phyloP scores from a whole-genome alignment of 2,329 filamentous ascomycete genomes.

The Hortaea werneckii region DNA sequence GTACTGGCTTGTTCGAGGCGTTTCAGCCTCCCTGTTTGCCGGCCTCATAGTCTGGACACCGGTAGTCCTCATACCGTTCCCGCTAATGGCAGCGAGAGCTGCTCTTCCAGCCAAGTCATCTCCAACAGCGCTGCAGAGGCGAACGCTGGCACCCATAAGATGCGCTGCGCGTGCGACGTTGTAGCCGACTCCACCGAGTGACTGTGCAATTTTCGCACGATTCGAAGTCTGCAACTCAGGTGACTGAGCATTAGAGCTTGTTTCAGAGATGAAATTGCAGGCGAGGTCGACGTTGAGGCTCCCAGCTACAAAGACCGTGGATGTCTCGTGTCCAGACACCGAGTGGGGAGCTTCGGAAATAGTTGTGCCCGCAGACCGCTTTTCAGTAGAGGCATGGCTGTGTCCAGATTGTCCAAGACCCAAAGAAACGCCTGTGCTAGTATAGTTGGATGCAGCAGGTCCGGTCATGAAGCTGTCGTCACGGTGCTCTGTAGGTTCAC shows the following conservation, averaged over 20 bases:
- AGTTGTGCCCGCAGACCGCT: neutral
- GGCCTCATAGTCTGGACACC: constrained; percentile 44
- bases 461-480: constrained; percentile 4
- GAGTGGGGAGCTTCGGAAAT: neutral
- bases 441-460: constrained; percentile 8
- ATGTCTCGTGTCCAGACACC: constrained; percentile 8
- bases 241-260: constrained; percentile 27
- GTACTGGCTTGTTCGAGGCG: constrained; percentile 74
- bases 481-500: neutral
- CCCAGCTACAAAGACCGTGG: constrained; percentile 78
- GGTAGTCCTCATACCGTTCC: constrained; percentile 53
- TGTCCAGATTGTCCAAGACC: constrained; percentile 6
- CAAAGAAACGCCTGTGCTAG: constrained; percentile 14
- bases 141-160: constrained; percentile 54
- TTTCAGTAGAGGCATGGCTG: too few species aligned
- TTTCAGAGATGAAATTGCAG: constrained; percentile 59
- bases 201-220: constrained; percentile 67
- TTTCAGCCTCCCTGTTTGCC: constrained; percentile 13
- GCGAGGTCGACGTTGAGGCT: constrained; percentile 79
- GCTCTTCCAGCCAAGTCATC: constrained; percentile 69
- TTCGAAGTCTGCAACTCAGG: constrained; percentile 71
- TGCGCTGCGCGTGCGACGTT: constrained; percentile 84
- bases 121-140: constrained; percentile 70
- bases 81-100: constrained; percentile 55
- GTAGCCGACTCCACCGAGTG: constrained; percentile 80